A percentile compares a stretch with the other conserved stretches of the same genome.
These are phyloP conservation scores for Aureobasidium sp. DNA, from an alignment of 2,329 filamentous ascomycete species.

Conservation along the genomic window DNA sequence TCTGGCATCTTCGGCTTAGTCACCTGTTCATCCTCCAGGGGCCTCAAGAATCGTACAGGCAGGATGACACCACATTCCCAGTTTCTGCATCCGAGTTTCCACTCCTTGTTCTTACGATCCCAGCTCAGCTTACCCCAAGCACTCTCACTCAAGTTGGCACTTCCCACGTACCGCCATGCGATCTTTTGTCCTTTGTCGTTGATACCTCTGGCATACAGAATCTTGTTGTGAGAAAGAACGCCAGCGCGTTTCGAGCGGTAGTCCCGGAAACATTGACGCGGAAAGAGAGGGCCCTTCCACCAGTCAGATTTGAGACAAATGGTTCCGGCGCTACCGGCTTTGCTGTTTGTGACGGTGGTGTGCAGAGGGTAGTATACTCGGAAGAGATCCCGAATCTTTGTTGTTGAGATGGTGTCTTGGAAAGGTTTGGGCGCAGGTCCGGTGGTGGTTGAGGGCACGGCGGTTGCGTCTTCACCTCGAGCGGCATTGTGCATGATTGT, in stretches of 20 bases:
- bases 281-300: slow-evolving; percentile 64
- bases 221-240: slow-evolving; percentile 81
- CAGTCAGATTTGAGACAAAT: slow-evolving; percentile 69
- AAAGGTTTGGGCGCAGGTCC: slow-evolving; percentile 16
- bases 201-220: slow-evolving; percentile 40
- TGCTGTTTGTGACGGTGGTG: slow-evolving; percentile 43
- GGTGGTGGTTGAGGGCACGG: background rate
- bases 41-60: slow-evolving; percentile 36
- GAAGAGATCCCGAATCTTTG: slow-evolving; percentile 44
- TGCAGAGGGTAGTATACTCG: slow-evolving; percentile 75
- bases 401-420: slow-evolving; percentile 20
- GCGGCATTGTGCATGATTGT: slow-evolving; percentile 50
- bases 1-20: background rate
- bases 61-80: slow-evolving; percentile 93
- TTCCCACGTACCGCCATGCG: slow-evolving; percentile 81
- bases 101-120: slow-evolving; percentile 52
- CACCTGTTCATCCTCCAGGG: background rate
- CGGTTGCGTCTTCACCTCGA: slow-evolving; percentile 35
- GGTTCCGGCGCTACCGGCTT: slow-evolving; percentile 57
- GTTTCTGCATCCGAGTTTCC: slow-evolving; percentile 77
- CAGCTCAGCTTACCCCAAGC: slow-evolving; percentile 80
- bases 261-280: slow-evolving; percentile 62
- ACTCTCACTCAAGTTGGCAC: slow-evolving; percentile 84
- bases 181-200: slow-evolving; percentile 26
- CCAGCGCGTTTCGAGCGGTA: slow-evolving; percentile 62